These are phyloP conservation scores for Globisporangium nodosum DNA, from an alignment of 352 stramenopile species.

Conservation along the genomic window DNA sequence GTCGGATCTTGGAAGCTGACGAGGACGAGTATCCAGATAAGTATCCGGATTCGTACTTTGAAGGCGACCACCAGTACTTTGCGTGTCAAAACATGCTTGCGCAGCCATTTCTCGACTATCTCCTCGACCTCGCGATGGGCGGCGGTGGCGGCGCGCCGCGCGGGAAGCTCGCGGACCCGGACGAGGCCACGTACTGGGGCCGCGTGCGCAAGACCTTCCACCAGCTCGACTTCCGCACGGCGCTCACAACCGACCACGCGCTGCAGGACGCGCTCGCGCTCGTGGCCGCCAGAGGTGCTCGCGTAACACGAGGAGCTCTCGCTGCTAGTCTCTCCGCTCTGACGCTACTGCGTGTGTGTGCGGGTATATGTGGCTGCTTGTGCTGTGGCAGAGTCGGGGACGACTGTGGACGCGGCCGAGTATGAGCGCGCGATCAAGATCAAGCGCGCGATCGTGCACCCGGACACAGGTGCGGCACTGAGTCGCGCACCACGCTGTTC, in stretches of 20 bases:
- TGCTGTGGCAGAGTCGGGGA: conserved; percentile 23
- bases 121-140: conserved; percentile 11
- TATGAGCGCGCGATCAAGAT: conserved; percentile 56
- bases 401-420: conserved; percentile 26
- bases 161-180: conserved; percentile 66
- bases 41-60: not conserved
- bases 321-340: not conserved
- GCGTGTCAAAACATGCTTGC: not conserved
- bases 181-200: conserved; percentile 71
- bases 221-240: conserved; percentile 77
- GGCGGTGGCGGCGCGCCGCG: conserved; percentile 18
- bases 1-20: too few relatives aligned
- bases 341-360: not conserved
- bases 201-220: conserved; percentile 77
- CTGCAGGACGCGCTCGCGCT: conserved; percentile 40
- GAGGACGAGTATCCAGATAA: too few relatives aligned
- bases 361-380: not conserved
- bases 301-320: not conserved
- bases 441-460: conserved; percentile 69
- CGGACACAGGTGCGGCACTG: conserved; percentile 40
- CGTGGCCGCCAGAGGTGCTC: conserved; percentile 28
- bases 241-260: conserved; percentile 50
- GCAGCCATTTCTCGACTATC: not conserved
- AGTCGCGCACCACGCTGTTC: too few relatives aligned
- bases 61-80: not conserved